Percentiles rank a stretch among this genome's conserved stretches.
Conservation (phyloP, 768 basidiomycete genomes). For the Boletus bicolor region DNA sequence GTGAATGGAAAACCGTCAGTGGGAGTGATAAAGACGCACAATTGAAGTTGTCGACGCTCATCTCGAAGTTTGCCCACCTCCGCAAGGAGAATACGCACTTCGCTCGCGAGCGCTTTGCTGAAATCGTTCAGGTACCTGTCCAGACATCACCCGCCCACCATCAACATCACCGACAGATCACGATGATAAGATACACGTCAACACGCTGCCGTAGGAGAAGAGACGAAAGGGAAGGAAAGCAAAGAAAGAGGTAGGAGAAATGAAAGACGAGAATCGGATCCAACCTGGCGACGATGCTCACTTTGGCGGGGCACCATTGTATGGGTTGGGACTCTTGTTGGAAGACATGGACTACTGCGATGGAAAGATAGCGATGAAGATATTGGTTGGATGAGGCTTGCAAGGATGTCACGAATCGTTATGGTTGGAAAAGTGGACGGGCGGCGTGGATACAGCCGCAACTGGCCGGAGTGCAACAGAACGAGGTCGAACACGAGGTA, state of each 20-base stretch:
- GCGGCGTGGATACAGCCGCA: slow-evolving; percentile 5
- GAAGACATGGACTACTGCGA: slow-evolving; percentile 30
- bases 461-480: slow-evolving; percentile 4
- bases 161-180: background rate
- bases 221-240: background rate
- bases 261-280: background rate
- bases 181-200: slow-evolving; percentile 4
- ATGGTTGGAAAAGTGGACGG: background rate
- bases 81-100: slow-evolving; percentile 58
- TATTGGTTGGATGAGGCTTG: background rate
- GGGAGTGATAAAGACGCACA: slow-evolving; percentile 36
- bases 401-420: background rate
- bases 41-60: slow-evolving; percentile 54
- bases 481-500: slow-evolving; percentile 25
- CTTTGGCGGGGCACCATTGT: slow-evolving; percentile 34
- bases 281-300: slow-evolving; percentile 17
- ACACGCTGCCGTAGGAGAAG: background rate
- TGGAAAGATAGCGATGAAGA: background rate
- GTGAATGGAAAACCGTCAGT: background rate
- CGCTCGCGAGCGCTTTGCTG: slow-evolving; percentile 58
- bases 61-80: slow-evolving; percentile 62
- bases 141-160: background rate
- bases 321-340: slow-evolving; percentile 31
- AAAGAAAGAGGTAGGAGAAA: background rate
- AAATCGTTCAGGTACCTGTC: slow-evolving; percentile 56